Conservation (phyloP, 371 early-diverging fungal species). For the Massospora cicadina region DNA sequence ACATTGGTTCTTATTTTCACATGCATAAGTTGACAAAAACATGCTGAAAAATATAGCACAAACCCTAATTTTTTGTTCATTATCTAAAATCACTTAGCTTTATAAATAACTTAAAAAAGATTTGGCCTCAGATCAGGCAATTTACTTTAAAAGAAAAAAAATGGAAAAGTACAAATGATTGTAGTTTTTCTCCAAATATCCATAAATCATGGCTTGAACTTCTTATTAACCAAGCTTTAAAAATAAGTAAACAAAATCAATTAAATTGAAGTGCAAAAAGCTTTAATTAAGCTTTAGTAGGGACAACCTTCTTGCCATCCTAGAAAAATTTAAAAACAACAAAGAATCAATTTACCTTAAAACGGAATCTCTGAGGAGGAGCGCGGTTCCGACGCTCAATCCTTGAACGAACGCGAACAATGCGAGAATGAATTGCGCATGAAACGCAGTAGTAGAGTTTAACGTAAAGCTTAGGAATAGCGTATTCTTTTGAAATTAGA, state of each 20-base stretch:
- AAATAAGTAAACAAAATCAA: neutral
- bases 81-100: too few species aligned
- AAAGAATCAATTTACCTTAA: constrained; percentile 31
- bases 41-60: too few species aligned
- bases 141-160: too few species aligned
- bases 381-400: constrained; percentile 81
- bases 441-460: constrained; percentile 96
- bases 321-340: constrained; percentile 9
- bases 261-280: neutral
- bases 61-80: too few species aligned
- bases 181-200: too few species aligned
- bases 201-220: too few species aligned
- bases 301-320: constrained; percentile 37
- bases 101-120: too few species aligned
- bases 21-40: too few species aligned
- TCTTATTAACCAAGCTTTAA: neutral
- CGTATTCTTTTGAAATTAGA: constrained; percentile 41
- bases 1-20: too few species aligned
- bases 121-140: too few species aligned
- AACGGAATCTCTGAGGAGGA: constrained; percentile 79
- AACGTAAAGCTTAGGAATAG: constrained; percentile 95
- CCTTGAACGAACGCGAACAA: constrained; percentile 91
- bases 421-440: constrained; percentile 95
- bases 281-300: constrained; percentile 13
- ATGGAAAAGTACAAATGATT: too few species aligned